Percentiles rank a stretch among this genome's conserved stretches.
Conservation (phyloP, 2,329 filamentous ascomycete species). For the Phaeosphaeria sp. region DNA sequence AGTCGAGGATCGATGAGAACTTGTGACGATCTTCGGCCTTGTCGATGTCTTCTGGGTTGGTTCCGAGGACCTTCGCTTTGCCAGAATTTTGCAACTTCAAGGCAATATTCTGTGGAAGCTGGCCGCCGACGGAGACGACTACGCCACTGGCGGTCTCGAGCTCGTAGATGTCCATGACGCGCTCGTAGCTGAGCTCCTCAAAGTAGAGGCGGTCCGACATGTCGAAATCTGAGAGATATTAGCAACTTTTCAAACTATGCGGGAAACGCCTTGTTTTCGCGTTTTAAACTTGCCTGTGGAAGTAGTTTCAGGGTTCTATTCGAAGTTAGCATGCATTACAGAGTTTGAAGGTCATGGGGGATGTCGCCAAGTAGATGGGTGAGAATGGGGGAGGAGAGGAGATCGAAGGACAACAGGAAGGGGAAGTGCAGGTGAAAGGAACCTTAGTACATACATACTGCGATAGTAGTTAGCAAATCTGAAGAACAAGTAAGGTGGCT, state of each 20-base stretch:
- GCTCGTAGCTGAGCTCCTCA: constrained; percentile 94
- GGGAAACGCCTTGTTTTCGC: background rate
- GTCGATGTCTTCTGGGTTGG: constrained; percentile 92
- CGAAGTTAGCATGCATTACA: no score
- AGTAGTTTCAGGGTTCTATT: constrained; percentile 83
- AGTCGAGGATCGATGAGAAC: constrained; percentile 96
- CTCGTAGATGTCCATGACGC: constrained; percentile 99
- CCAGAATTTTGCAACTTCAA: constrained; percentile 91
- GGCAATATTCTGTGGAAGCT: constrained; percentile 97
- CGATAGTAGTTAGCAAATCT: background rate
- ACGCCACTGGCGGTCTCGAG: constrained; percentile 84
- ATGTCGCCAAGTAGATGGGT: no score
- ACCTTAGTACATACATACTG: background rate
- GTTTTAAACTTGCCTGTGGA: constrained; percentile 23
- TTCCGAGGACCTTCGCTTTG: constrained; percentile 88
- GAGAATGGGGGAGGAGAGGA: background rate
- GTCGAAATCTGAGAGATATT: constrained; percentile 76
- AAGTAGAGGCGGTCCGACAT: constrained; percentile 93
- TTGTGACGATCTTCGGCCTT: constrained; percentile 98
- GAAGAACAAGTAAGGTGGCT: background rate
- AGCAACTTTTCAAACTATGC: background rate
- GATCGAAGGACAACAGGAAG: background rate
- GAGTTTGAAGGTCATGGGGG: background rate
- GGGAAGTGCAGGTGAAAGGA: background rate
- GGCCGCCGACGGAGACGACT: constrained; percentile 93